A percentile compares a stretch with the other conserved stretches of the same genome.
Evolutionary conservation across 805 yeast genomes (phyloP).

Genomic region (Candida maltosa): DNA sequence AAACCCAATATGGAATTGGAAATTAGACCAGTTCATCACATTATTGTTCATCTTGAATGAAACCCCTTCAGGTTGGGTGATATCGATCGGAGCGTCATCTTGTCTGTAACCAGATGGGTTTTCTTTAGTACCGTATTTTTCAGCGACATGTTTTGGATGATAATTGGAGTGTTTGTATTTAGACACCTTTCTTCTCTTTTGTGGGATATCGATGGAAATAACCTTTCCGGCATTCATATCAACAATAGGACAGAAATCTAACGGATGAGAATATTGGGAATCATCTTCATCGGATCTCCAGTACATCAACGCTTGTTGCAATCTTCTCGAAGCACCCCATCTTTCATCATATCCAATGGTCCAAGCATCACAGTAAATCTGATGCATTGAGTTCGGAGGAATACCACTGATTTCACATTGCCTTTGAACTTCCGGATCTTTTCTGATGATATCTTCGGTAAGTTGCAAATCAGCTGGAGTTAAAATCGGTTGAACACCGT

Average conservation of each 20-base stretch:
- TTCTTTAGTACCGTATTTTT: slow-evolving; percentile 50
- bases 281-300: slow-evolving; percentile 75
- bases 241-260: slow-evolving; percentile 80
- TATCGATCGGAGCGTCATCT: slow-evolving; percentile 62
- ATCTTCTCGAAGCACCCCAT: slow-evolving; percentile 72
- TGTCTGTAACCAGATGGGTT: slow-evolving; percentile 53
- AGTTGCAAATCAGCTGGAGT: slow-evolving; percentile 63
- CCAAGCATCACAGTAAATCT: slow-evolving; percentile 66
- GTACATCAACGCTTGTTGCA: slow-evolving; percentile 79
- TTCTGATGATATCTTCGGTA: slow-evolving; percentile 64
- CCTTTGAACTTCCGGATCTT: slow-evolving; percentile 67
- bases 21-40: slow-evolving; percentile 75
- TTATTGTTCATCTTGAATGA: slow-evolving; percentile 56
- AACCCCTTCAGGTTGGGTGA: slow-evolving; percentile 77
- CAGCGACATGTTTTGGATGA: slow-evolving; percentile 62
- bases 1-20: slow-evolving; percentile 72
- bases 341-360: slow-evolving; percentile 71
- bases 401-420: slow-evolving; percentile 72
- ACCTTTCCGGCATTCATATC: slow-evolving; percentile 70
- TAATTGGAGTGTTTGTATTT: slow-evolving; percentile 67
- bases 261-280: slow-evolving; percentile 71
- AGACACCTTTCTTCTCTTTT: slow-evolving; percentile 68
- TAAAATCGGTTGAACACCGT: slow-evolving; percentile 71
- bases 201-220: slow-evolving; percentile 71
- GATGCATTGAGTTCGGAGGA: slow-evolving; percentile 58